Evolutionary conservation across 1,139 yeast species (phyloP), one percentile per base, ranked within the genome.

Genomic region (Geotrichum carabidarum): DNA sequence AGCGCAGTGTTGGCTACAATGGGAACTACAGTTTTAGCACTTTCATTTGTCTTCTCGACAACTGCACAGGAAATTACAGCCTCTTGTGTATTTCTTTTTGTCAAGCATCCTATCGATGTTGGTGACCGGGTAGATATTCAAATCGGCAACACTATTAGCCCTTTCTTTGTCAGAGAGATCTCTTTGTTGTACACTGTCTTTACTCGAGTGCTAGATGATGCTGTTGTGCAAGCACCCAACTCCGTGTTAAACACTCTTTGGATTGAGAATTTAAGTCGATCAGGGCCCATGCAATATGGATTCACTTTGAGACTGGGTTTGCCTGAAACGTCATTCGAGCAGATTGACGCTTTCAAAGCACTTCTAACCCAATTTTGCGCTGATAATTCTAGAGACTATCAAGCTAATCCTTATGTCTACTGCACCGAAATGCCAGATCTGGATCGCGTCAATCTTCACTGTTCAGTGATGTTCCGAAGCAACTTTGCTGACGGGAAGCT

Each of bases 81-180:
- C 11, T 70, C 76, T 1, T 71, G 75, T 56, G 69, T 74, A 8
- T 74, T 71, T 57, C 58, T 74, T 55, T 74, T 74, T 54, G 75
- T 72, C 55, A 74, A 74, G 63, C 77, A 74, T 55, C 77, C 77
- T 2, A 62, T 67, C 54, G 77, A 74, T 57, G 71, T 72, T n/a
- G 76, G 76, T 18, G 77, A 74, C 50, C 61, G 72, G 46, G 72
- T 73, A 12, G 64, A 63, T 48, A 67, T 73, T 48, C 60, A 70
- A 48, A 71, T 73, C 12, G 64, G 63, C 49, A 67, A 72, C 45
- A 53, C 61, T 22, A 51, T 58, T 17, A 62, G 61, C 18, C 53
- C 59, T 1, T 64, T 58, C 30, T 49, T 53, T 34, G 76, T 71
- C 30, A 58, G 61, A 9, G 71, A 72, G 48, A 61, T 73, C 48